These are phyloP conservation scores for Citrullus amarus DNA, from an alignment of 306 rosid genomes.

Conservation along the genomic window DNA sequence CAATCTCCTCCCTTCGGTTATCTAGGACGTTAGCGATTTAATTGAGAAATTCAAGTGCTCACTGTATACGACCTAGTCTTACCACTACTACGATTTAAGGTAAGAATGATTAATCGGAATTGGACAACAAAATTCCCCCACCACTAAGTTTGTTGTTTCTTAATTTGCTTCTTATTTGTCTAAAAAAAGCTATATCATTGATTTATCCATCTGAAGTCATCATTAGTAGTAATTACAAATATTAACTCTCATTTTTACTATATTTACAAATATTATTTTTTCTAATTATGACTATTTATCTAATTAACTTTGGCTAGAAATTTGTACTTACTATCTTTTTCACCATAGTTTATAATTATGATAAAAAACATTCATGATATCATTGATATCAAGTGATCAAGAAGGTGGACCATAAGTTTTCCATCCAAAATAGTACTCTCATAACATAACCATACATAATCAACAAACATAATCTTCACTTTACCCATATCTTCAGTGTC, in stretches of 20 bases:
- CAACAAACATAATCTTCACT: neutral
- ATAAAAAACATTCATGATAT: neutral
- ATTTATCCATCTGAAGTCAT: neutral
- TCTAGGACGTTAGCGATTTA: too few relatives aligned
- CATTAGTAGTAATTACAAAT: too few relatives aligned
- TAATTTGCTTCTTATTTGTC: too few relatives aligned
- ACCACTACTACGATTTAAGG: too few relatives aligned
- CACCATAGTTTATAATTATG: neutral
- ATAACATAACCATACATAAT: neutral
- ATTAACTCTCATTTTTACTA: too few relatives aligned
- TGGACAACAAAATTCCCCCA: too few relatives aligned
- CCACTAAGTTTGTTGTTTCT: too few relatives aligned
- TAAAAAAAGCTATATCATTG: neutral
- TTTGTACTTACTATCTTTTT: neutral
- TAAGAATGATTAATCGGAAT: too few relatives aligned
- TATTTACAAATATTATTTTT: too few relatives aligned
- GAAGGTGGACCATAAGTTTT: neutral
- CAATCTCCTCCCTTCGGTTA: too few relatives aligned
- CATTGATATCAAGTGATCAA: neutral
- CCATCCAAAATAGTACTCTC: neutral
- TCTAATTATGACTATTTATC: neutral
- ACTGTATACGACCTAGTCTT: too few relatives aligned
- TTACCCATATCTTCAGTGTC: neutral
- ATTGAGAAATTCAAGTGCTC: too few relatives aligned
- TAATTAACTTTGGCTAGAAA: neutral